These are phyloP conservation scores for Themeda triandra DNA, from an alignment of 176 grass and related monocot genomes.

Conservation along the genomic window DNA sequence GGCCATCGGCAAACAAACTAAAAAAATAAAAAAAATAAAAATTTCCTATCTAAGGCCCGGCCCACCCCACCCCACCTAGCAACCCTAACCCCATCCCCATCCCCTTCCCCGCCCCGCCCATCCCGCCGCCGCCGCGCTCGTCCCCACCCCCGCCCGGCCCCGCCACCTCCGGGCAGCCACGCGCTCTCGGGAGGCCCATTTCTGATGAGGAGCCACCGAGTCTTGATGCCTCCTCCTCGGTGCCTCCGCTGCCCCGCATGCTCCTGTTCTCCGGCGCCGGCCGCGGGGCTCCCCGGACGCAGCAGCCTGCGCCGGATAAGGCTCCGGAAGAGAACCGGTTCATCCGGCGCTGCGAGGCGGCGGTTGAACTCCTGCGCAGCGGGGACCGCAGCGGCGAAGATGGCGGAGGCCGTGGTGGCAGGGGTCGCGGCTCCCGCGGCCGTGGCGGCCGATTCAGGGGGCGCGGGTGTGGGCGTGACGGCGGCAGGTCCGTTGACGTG, in stretches of 20 bases:
- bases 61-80: too few species aligned
- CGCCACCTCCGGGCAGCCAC: slow-evolving; percentile 13
- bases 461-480: neutral
- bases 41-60: too few species aligned
- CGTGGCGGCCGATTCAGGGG: neutral
- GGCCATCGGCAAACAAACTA: too few species aligned
- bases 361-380: too few species aligned
- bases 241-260: neutral
- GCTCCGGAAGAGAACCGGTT: too few species aligned
- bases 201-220: slow-evolving; percentile 1
- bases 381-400: neutral
- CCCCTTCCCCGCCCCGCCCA: too few species aligned
- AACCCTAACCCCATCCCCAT: too few species aligned
- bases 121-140: too few species aligned
- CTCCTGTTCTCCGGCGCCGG: slow-evolving; percentile 46
- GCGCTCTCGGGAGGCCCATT: slow-evolving; percentile 37
- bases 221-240: neutral
- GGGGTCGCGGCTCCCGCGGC: slow-evolving; percentile 21
- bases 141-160: too few species aligned
- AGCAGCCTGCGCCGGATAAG: too few species aligned
- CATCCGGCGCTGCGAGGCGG: too few species aligned
- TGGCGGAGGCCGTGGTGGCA: slow-evolving; percentile 11
- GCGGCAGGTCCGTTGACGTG: neutral
- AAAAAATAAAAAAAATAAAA: too few species aligned
- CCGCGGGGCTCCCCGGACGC: slow-evolving; percentile 48